Percentiles rank a stretch among this genome's conserved stretches.
phyloP scores from a whole-genome alignment of 768 basidiomycete genomes.

The Macrolepiota dolichaula region DNA sequence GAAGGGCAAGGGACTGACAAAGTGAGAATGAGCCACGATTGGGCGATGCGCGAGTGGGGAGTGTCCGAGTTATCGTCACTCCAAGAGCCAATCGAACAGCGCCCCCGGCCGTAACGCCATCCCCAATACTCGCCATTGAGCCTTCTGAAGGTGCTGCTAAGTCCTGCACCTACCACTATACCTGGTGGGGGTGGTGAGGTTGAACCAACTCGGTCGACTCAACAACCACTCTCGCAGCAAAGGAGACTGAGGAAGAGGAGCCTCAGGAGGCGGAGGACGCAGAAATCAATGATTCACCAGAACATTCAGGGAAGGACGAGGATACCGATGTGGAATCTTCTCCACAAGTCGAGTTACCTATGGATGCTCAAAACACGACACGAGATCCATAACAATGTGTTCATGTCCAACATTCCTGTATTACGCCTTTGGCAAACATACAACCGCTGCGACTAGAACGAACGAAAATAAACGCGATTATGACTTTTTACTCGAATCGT shows the following conservation, averaged over 20 bases:
- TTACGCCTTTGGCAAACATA: not conserved
- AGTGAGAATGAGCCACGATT: not conserved
- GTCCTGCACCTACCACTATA: not conserved
- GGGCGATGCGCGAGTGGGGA: not conserved
- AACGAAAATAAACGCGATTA: not conserved
- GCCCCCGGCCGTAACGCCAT: not conserved
- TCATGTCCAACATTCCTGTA: not conserved
- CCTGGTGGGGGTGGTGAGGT: not conserved
- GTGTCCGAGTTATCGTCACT: constrained; percentile 1
- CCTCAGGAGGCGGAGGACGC: constrained; percentile 4
- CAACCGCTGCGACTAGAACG: no score
- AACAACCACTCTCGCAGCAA: not conserved
- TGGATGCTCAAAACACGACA: no score
- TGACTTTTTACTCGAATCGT: not conserved
- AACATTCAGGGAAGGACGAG: constrained; percentile 21
- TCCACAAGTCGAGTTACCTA: constrained; percentile 9
- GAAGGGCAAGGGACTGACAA: constrained; percentile 50
- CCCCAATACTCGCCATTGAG: not conserved
- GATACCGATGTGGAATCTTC: constrained; percentile 24
- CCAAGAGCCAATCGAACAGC: constrained; percentile 1
- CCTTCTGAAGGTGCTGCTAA: not conserved
- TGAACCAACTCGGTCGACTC: constrained; percentile 6
- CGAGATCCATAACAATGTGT: no score
- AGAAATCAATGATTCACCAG: constrained; percentile 25
- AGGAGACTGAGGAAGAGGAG: constrained; percentile 4